Percentiles rank a stretch among this genome's conserved stretches.
Evolutionary conservation across 208 protist genomes (phyloP).

Genomic region (Acanthamoeba rhysodes): DNA sequence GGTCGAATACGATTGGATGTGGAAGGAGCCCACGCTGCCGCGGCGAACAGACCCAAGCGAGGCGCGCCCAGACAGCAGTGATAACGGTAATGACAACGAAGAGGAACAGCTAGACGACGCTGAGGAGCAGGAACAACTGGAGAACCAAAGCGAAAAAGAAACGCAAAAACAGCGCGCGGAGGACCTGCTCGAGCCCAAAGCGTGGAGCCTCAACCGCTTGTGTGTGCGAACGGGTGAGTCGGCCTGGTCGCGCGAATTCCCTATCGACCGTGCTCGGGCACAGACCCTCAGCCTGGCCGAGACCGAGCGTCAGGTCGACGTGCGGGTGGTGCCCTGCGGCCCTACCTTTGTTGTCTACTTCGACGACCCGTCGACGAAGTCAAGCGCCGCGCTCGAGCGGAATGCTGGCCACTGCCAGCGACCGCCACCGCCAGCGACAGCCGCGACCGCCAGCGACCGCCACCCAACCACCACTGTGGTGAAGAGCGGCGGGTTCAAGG

Average conservation of each 20-base stretch:
- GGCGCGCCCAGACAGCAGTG: background rate
- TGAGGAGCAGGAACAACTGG: constrained; percentile 1
- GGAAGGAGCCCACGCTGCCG: background rate
- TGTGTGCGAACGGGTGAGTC: background rate
- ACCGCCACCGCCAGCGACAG: background rate
- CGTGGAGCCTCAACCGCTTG: constrained; percentile 44
- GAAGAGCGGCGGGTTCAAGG: background rate
- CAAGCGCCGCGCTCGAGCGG: background rate
- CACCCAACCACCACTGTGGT: background rate
- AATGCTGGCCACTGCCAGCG: too few species aligned
- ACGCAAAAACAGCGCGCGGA: background rate
- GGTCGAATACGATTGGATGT: constrained; percentile 54
- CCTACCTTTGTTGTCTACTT: constrained; percentile 3
- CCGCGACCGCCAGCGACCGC: background rate
- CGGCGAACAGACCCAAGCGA: background rate
- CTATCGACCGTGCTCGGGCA: background rate
- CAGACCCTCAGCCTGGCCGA: background rate
- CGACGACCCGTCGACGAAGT: background rate
- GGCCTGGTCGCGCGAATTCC: constrained; percentile 47
- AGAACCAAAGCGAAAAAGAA: background rate
- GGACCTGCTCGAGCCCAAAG: background rate
- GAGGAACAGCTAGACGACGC: background rate
- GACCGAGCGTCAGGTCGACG: background rate
- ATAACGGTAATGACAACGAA: background rate
- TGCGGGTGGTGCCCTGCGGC: constrained; percentile 3